Evolutionary conservation across 768 basidiomycete species (phyloP).

Genomic region (Glaciozyma antarctica): DNA sequence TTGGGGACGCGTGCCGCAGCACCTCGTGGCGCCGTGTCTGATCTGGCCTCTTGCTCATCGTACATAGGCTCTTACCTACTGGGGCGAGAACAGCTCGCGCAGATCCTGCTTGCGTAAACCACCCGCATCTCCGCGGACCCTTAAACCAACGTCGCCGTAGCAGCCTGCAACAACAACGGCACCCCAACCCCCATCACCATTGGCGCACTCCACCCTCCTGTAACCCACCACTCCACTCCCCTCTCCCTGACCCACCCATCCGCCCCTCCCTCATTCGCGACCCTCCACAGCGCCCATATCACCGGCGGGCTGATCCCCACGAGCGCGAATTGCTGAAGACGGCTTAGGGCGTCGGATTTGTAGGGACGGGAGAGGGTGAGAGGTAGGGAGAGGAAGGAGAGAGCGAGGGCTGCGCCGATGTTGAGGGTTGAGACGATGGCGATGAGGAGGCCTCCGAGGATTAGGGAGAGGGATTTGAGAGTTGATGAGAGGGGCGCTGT

Average conservation of each 20-base stretch:
- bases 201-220: constrained; percentile 75
- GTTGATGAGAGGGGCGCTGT: constrained; percentile 44
- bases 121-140: not conserved
- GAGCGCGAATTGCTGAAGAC: constrained; percentile 42
- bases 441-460: constrained; percentile 74
- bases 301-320: constrained; percentile 46
- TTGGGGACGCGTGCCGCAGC: no score
- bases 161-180: constrained; percentile 64
- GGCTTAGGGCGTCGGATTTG: constrained; percentile 47
- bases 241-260: constrained; percentile 14
- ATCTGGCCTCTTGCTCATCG: no score
- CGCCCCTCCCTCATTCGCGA: not conserved
- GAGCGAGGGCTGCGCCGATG: constrained; percentile 71
- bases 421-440: constrained; percentile 80
- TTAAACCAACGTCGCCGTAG: constrained; percentile 40
- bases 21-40: no score
- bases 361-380: constrained; percentile 41
- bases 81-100: no score
- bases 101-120: no score
- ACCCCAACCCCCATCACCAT: constrained; percentile 28
- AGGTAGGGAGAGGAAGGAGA: constrained; percentile 61
- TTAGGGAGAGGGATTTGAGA: constrained; percentile 66
- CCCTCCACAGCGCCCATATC: constrained; percentile 47
- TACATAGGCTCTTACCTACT: no score
- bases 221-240: constrained; percentile 57